Conservation (phyloP, 2,329 filamentous ascomycete species). For the Colletotrichum gigasporum region DNA sequence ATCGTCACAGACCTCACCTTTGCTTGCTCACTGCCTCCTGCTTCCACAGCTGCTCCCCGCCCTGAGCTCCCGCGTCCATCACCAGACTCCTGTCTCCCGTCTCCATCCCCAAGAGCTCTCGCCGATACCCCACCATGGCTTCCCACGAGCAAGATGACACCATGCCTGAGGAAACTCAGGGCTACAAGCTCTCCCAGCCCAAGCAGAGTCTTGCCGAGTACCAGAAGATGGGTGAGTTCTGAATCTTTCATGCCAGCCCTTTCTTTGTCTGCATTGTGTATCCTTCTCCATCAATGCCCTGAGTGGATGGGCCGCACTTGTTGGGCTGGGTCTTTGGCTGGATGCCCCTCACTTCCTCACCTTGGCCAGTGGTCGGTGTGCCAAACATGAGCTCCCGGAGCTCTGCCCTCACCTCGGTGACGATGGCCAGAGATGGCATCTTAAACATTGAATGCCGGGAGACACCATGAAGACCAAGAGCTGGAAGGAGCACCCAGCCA, state of each 20-base stretch:
- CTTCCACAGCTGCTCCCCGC: background rate
- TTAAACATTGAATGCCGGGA: background rate
- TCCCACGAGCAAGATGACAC: slow-evolving; percentile 78
- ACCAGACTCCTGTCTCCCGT: background rate
- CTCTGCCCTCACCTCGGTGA: slow-evolving; percentile 8
- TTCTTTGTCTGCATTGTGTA: background rate
- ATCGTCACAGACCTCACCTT: slow-evolving; percentile 16
- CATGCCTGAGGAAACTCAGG: slow-evolving; percentile 86
- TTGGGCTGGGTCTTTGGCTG: background rate
- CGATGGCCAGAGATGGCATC: background rate
- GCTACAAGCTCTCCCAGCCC: slow-evolving; percentile 95
- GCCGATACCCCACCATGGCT: slow-evolving; percentile 62
- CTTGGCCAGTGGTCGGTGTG: slow-evolving; percentile 2
- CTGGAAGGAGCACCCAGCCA: slow-evolving; percentile 5
- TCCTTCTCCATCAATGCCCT: background rate
- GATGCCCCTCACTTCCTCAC: slow-evolving; percentile 15
- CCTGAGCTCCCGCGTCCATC: background rate
- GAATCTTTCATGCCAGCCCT: background rate
- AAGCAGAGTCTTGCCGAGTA: slow-evolving; percentile 98
- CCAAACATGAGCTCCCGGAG: background rate
- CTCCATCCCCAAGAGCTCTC: slow-evolving; percentile 4
- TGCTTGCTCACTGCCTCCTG: slow-evolving; percentile 7
- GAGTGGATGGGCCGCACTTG: background rate
- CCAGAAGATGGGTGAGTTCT: slow-evolving; percentile 83
- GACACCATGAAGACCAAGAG: background rate